A percentile compares a stretch with the other conserved stretches of the same genome.
phyloP scores from a whole-genome alignment of 2,329 filamentous ascomycete genomes.

The Fusarium succisae region DNA sequence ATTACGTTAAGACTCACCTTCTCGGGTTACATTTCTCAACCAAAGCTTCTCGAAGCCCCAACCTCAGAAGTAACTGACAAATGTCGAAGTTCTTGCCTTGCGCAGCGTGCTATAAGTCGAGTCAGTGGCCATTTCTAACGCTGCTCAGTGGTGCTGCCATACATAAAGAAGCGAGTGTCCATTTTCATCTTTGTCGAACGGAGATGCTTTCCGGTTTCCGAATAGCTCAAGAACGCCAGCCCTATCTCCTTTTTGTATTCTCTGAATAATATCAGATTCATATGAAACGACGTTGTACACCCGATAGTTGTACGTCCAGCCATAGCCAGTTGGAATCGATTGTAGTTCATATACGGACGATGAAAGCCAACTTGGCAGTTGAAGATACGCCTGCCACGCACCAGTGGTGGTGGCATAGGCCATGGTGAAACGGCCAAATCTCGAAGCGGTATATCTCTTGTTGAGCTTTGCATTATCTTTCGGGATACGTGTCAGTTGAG shows the following conservation, averaged over 20 bases:
- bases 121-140: neutral
- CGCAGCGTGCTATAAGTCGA: slow-evolving; percentile 17
- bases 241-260: slow-evolving; percentile 18
- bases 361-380: slow-evolving; percentile 41
- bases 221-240: slow-evolving; percentile 37
- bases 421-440: slow-evolving; percentile 17
- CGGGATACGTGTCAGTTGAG: neutral
- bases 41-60: slow-evolving; percentile 24
- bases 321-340: slow-evolving; percentile 1
- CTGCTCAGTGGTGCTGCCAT: neutral
- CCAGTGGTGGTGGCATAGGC: slow-evolving; percentile 4
- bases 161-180: slow-evolving; percentile 35
- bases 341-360: slow-evolving; percentile 22
- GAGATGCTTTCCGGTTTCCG: slow-evolving; percentile 27
- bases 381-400: slow-evolving; percentile 35
- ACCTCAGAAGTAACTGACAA: slow-evolving; percentile 16
- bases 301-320: slow-evolving; percentile 12
- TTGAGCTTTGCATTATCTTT: neutral
- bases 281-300: slow-evolving; percentile 36
- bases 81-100: neutral
- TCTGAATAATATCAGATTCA: slow-evolving; percentile 23
- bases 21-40: neutral
- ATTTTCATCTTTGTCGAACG: slow-evolving; percentile 28
- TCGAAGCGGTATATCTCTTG: slow-evolving; percentile 11
- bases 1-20: too few relatives aligned